Base-by-base conservation (phyloP, 805 yeast genomes). In the Isabelozyma heimii region DNA sequence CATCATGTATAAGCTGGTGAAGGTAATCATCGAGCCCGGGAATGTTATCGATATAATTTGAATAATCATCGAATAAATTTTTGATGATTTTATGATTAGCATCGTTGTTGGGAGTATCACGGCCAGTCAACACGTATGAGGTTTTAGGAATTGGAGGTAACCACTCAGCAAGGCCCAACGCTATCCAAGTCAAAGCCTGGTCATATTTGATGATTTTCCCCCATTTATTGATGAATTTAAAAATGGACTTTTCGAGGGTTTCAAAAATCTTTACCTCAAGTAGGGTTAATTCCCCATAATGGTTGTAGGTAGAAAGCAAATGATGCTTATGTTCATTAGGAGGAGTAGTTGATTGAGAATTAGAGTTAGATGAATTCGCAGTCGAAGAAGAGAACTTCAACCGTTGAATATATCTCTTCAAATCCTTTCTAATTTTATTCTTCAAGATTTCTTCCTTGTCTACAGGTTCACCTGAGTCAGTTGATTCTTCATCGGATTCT, bases 141-240 rank as follows among this genome's bases (percentile, higher is more conserved):
- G 82, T 77, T 43, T 74, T 71, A 13, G 72, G 72, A 37, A 82
- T 66, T 1, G 88, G 89, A 5, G 95, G 91, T 30, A 83, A 78
- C 96, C 96, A 91, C 64, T 90, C 96, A 0, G 96, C 92, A 42
- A 91, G 69, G 9, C 90, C 91, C 30, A 89, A 68, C 0, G 97
- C 97, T 15, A 89, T 81, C 97, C 97, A 91, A 2, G 92, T 78
- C 58, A 91, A 74, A 0, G 95, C 91, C 41, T 85, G 77, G 64
- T 89, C 94, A 62, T 91, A 91, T 55, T 83, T 83, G 47, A 89
- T 80, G 48, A 84, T 75, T 37, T 76, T 73, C 6, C 94, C 91
- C 96, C 96, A 91, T 69, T 89, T 89, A 28, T 67, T 67, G 38
- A 87, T 67, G 61, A 91, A 91, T 48, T 77, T 77, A 41, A 75